Evolutionary conservation across 2,329 filamentous ascomycete genomes (phyloP), one percentile per base, ranked within the genome.

Genomic region (Cladosporium austrohemisphaericum): DNA sequence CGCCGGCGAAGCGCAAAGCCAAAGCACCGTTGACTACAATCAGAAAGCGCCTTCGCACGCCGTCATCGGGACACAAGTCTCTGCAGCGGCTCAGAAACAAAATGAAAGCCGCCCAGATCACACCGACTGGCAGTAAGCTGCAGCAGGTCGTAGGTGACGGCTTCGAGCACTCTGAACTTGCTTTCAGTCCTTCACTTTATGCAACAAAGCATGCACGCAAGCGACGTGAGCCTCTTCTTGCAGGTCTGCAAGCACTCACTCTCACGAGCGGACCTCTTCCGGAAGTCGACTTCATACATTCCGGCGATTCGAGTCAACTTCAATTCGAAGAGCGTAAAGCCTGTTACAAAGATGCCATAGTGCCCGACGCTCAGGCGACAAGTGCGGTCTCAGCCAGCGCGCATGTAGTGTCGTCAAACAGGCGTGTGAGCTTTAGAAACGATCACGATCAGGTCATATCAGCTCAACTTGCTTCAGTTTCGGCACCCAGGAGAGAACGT

Each of bases 391-490:
- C 37, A 9, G 6, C 8, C 13, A 2, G n/a, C 3, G 3, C 3
- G 9, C 19, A n/a, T 16, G 6, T n/a, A 3, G 11, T 4, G 13
- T 23, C 31, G 14, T 26, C 31, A 5, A 33, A 26, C 6, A 33
- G 31, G 20, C 19, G 31, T 8, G 55, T 56, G n/a, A 57, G 49
- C 33, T 59, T 60, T 32, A 55, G 55, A 23, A 46, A 56, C 25
- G 47, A 48, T 33, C 23, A 47, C 14, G 49, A 57, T 9, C 49
- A 57, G 5, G 38, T 52, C 20, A 56, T 59, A 14, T 46, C 40
- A 26, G 53, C 55, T 26, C 54, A 61, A 23, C 50, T 65, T 13
- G 58, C 62, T 5, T 57, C 60, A 1, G 41, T 65, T 20, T 53
- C 51, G 10, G 61, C 61, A 19, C 61, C 61, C 4, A 52, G n/a